Percentiles rank a stretch among this genome's conserved stretches.
These are phyloP conservation scores for Hapsidospora chrysogenum DNA, from an alignment of 495 filamentous ascomycete genomes.

Conservation along the genomic window DNA sequence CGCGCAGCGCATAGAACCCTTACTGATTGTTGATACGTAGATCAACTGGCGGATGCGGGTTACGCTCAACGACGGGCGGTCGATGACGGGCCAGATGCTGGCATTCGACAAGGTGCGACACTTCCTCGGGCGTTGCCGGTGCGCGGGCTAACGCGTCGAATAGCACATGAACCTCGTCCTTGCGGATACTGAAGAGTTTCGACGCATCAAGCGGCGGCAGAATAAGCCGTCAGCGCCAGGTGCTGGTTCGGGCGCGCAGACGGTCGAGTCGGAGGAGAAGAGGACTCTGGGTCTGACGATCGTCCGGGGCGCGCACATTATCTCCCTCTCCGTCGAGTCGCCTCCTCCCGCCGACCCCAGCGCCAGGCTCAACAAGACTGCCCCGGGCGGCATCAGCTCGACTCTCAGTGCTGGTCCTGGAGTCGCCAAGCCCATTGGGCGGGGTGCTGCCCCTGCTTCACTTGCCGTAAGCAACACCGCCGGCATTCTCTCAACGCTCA, in stretches of 20 bases:
- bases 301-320: slow-evolving; percentile 80
- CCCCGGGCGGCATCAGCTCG: slow-evolving; percentile 46
- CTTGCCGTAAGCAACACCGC: slow-evolving; percentile 35
- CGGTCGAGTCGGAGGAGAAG: slow-evolving; percentile 88
- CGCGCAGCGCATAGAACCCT: too few relatives aligned
- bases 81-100: slow-evolving; percentile 94
- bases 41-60: slow-evolving; percentile 99
- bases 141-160: slow-evolving; percentile 9
- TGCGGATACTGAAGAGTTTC: slow-evolving; percentile 97
- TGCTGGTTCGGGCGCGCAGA: slow-evolving; percentile 27
- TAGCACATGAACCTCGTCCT: slow-evolving; percentile 99
- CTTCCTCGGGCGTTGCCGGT: not conserved
- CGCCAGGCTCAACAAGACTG: slow-evolving; percentile 67
- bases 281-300: slow-evolving; percentile 90
- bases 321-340: slow-evolving; percentile 88
- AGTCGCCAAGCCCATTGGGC: slow-evolving; percentile 79
- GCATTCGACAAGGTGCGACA: slow-evolving; percentile 81
- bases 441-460: slow-evolving; percentile 61
- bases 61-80: slow-evolving; percentile 85
- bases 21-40: slow-evolving; percentile 32
- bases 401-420: slow-evolving; percentile 73
- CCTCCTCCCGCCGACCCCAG: slow-evolving; percentile 92
- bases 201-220: slow-evolving; percentile 79
- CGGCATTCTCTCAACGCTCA: slow-evolving; percentile 5
- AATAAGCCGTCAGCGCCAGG: slow-evolving; percentile 61